Evolutionary conservation across 805 yeast species (phyloP), one percentile per base, ranked within the genome.

Genomic region (Komagataella mondaviorum): DNA sequence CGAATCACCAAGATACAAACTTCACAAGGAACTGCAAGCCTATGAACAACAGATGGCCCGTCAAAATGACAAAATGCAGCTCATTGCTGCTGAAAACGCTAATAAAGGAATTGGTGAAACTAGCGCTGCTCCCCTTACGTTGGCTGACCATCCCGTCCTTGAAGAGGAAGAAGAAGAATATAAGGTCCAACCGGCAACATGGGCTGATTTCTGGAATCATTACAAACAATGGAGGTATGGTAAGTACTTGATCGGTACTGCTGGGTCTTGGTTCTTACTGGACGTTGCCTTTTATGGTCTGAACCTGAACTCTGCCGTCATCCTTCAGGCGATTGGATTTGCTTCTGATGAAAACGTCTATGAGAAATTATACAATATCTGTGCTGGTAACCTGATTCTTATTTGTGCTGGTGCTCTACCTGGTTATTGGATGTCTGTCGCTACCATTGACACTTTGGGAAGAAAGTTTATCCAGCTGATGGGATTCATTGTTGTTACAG

Each of bases 371-470:
- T 83, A 81, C 73, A 79, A 88, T 68, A 67, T 84, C 55, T 86
- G 91, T 65, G 95, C 89, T 53, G 96, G 96, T 81, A 88, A 88
- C 71, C 77, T 88, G 75, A 88, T 88, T 71, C 77, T 88, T 66
- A 80, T 88, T 56, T 87, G 95, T 77, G 97, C 97, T 52, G 96
- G 97, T 75, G 78, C 93, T 48, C 79, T 88, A 69, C 96, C 96
- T 60, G 96, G 96, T 64, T 88, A 88, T 71, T 88, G 96, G 96
- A 71, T 76, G 55, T 66, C 91, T 36, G 88, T 83, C 59, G 88
- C 88, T 50, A 82, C 91, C 48, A 65, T 88, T 54, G 96, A 88
- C 69, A 74, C 71, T 44, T 60, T 88, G 59, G 96, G 96, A 61
- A 82, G 96, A 76, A 87, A 84, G 69, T 81, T 89, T 56, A 71